Evolutionary conservation across 2,329 filamentous ascomycete species (phyloP), one percentile per base, ranked within the genome.

Genomic region (Xenoacremonium recifei): DNA sequence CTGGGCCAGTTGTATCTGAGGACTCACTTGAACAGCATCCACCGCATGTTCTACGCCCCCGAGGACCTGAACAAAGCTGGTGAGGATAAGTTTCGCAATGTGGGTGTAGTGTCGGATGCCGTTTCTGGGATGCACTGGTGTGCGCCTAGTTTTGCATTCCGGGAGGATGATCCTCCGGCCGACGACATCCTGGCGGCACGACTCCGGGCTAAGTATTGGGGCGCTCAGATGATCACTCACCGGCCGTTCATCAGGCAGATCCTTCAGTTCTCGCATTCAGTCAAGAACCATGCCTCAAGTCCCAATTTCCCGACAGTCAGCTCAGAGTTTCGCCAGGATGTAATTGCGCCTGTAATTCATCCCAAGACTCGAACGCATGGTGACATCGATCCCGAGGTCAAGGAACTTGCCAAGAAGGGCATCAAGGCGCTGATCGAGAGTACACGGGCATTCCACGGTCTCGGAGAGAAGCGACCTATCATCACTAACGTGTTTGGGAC

Each of bases 401-500:
- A 80, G 9, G 62, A 73, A 5, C 75, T 82, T 46, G 84, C 83
- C 12, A 65, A 66, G 36, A 73, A 72, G 48, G 89, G 85, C 45
- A 77, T 93, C 42, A 71, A 81, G 32, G 87, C 89, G 6, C 80
- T 95, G 1, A 82, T 96, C 39, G 76, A 86, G 59, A 96, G 92
- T 62, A 97, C 92, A 0, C 78, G 82, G 40, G 89, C 90, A 1
- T 95, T 97, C 60, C 75, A 85, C 49, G 72, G 74, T 2, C 73
- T 87, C 19, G 72, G 79, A 13, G 66, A 70, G n/a, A 67, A 78
- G 47, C 80, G 89, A 21, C 80, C 87, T 7, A 85, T 96, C 38
- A 84, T 97, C 41, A 97, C 92, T n/a, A 97, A 96, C 57, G 84
- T 96, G 18, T 95, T 96, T 66, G 91, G 92, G 39, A 97, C 92